Base-by-base conservation (phyloP, 202 grass and related monocot genomes). In the Setaria viridis region DNA sequence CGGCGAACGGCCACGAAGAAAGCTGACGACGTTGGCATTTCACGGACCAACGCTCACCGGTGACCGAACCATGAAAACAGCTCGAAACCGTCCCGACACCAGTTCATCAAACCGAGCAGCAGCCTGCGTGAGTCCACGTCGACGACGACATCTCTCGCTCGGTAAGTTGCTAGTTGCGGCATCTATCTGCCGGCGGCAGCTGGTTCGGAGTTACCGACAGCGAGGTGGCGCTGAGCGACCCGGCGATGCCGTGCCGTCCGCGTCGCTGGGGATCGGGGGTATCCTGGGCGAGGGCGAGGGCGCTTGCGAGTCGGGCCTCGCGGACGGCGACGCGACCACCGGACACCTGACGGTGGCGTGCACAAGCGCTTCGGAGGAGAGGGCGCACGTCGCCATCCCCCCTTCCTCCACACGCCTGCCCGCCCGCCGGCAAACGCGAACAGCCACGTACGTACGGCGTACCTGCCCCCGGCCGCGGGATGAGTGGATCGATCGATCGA, bases 281-380 rank as follows among this genome's bases (percentile, higher is more conserved):
- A 91, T 91, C 85, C 81, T 3, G 7, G 25, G 71, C 56, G 85
- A 90, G 48, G 85, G 81, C 81, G 70, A 91, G 39, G 78, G 39
- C 60, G 41, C 72, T 75, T 50, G 20, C 50, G 68, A 64, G 80
- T 76, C 62, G 67, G 67, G 34, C 70, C 62, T 87, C 76, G 54
- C 5, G 25, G 85, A 91, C 62, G 39, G 37, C 69, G 85, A 91
- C 76, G 62, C 62, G 85, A 64, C 80, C 77, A 25, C 25, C 58
- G 58, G 84, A 72, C 83, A 70, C 50, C 84, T 68, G 80, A 80
- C 80, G 19, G 69, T 41, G 76, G 77, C 76, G 70, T 82, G 50
- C 67, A 80, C 66, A 66, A 80, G n/a, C 74, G 41, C 58, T 62
- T 5, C 1, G 55, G 55, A 57, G 39, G 39, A 56, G 13, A 11